Conservation (phyloP, 2,329 filamentous ascomycete genomes). For the Talaromyces sp. region DNA sequence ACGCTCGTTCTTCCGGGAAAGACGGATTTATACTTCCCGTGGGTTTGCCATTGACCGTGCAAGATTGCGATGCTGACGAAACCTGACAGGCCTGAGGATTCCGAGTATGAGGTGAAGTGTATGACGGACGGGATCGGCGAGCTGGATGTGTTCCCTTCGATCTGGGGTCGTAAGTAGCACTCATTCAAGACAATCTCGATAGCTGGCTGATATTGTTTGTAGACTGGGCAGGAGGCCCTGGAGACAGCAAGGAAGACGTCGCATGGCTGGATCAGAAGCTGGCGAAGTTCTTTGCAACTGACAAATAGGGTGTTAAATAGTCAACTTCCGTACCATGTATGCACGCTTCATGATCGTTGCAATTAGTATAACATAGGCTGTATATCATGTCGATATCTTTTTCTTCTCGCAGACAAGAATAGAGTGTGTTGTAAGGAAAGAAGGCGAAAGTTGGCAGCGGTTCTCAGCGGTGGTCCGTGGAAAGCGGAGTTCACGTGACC, state of each 20-base stretch:
- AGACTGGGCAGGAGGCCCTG: constrained; percentile 63
- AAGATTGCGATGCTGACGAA: constrained; percentile 7
- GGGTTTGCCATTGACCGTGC: constrained; percentile 22
- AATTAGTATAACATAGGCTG: background rate
- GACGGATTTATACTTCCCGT: constrained; percentile 77
- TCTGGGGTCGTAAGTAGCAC: constrained; percentile 55
- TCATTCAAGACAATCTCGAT: background rate
- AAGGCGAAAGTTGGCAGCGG: no score
- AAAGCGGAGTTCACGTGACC: background rate
- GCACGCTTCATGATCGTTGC: background rate
- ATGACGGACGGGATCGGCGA: constrained; percentile 56
- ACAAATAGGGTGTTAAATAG: background rate
- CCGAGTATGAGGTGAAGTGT: constrained; percentile 62
- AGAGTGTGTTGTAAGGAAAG: no score
- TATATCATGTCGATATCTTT: background rate
- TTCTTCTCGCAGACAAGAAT: background rate
- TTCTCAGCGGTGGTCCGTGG: background rate
- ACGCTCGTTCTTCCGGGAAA: constrained; percentile 64
- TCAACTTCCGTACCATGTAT: background rate
- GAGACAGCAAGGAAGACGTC: constrained; percentile 63
- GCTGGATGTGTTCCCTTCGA: constrained; percentile 50
- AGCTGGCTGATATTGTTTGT: constrained; percentile 13
- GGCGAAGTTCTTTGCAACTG: constrained; percentile 42
- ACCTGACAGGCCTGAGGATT: constrained; percentile 60
- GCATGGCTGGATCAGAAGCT: constrained; percentile 65